Base-by-base conservation (phyloP, 2,329 filamentous ascomycete genomes). In the Colletotrichum filicis region DNA sequence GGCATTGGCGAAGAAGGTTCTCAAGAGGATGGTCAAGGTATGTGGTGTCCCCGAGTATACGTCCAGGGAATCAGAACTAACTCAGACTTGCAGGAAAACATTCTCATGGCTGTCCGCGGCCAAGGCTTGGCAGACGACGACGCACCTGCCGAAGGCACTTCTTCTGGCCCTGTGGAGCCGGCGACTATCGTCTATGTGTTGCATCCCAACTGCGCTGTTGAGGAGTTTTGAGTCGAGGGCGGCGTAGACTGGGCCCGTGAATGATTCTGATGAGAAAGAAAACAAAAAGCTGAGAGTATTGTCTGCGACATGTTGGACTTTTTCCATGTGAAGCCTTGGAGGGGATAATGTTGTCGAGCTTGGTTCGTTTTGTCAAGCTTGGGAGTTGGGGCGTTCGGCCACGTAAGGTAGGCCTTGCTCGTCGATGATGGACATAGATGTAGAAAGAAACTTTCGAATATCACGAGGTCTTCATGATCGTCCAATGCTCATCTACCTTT, bases 21-120 rank as follows among this genome's bases (percentile, higher is more conserved):
- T 99, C 77, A 97, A 94, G 88, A 93, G 94, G 83, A 97, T 98
- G 93, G 93, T 98, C 80, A 98, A 97, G 92, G 95, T 74, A 72
- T 16, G 68, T 24, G 16, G 9, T 55, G 5, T 32, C 49, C 5
- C 35, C 0, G 67, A 73, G 89, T 91, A 32, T 9, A 32, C 8
- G 8, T 11, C 9, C 4, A 12, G 32, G 35, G 81, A 91, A 61
- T 87, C 90, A 83, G 86, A 86, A 61, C 88, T 91, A 73, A 74
- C 14, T 5, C 35, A 5, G 6, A 5, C 7, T 26, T 24, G 5
- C 84, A 95, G 83, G 95, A 97, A 76, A 95, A 97, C 77, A 95
- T 97, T 24, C 89, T 98, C 61, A 94, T 97, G 84, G 94, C 95
- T 66, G 91, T 95, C 37, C 87, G 91, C 55, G 93, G 88, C 60